Evolutionary conservation across 2,329 filamentous ascomycete species (phyloP).

Genomic region (Diatrype stigma): DNA sequence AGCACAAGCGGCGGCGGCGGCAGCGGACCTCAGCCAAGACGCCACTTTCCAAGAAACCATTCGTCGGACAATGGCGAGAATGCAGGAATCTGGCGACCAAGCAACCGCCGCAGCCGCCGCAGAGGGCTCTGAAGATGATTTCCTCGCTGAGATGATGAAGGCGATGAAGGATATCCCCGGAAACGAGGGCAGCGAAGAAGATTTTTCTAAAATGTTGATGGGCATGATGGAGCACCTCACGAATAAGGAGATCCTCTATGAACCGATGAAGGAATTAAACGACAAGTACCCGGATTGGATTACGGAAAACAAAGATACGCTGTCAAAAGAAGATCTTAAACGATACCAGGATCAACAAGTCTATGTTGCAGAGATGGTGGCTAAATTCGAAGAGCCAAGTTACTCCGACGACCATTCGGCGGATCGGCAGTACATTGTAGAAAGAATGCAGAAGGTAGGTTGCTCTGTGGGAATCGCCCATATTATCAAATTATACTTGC

Average conservation of each 20-base stretch:
- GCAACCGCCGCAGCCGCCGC: conserved; percentile 74
- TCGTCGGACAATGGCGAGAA: conserved; percentile 88
- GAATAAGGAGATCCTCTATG: conserved; percentile 96
- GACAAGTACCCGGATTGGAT: conserved; percentile 92
- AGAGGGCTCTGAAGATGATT: conserved; percentile 65
- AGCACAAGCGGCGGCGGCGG: conserved; percentile 14
- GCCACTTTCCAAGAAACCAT: conserved; percentile 89
- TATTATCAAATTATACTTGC: too few relatives aligned
- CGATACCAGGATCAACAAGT: conserved; percentile 77
- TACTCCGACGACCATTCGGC: conserved; percentile 79
- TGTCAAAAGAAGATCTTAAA: conserved; percentile 66
- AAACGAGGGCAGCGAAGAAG: conserved; percentile 64
- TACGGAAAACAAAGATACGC: conserved; percentile 65
- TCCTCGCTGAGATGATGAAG: conserved; percentile 88
- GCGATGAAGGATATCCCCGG: conserved; percentile 68
- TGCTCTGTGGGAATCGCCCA: neutral
- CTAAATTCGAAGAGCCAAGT: conserved; percentile 75
- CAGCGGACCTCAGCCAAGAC: conserved; percentile 43
- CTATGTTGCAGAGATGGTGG: conserved; percentile 81
- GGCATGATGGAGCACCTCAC: conserved; percentile 99
- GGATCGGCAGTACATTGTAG: conserved; percentile 89
- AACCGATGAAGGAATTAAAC: conserved; percentile 96
- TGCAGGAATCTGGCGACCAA: conserved; percentile 83
- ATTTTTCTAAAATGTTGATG: conserved; percentile 91
- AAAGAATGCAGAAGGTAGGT: conserved; percentile 92